A percentile compares a stretch with the other conserved stretches of the same genome.
Evolutionary conservation across 805 yeast genomes (phyloP).

Genomic region (Candida multigemmis): DNA sequence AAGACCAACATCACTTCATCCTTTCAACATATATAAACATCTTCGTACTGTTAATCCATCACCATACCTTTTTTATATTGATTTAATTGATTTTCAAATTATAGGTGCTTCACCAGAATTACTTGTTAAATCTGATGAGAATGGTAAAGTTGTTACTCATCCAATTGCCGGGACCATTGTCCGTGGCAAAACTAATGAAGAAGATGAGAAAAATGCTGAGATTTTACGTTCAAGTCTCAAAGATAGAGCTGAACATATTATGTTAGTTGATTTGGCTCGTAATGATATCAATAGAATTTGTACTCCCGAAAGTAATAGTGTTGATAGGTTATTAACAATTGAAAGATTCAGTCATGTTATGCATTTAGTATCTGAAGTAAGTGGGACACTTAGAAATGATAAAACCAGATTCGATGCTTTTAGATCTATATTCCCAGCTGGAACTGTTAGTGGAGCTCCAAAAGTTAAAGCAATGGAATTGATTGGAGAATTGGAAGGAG

Average conservation of each 20-base stretch:
- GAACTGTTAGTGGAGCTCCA: slow-evolving; percentile 98
- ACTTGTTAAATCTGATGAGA: slow-evolving; percentile 68
- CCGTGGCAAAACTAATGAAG: slow-evolving; percentile 86
- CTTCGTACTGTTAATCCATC: slow-evolving; percentile 95
- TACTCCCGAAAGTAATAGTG: slow-evolving; percentile 73
- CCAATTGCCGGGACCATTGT: slow-evolving; percentile 97
- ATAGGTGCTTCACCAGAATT: slow-evolving; percentile 98
- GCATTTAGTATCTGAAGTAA: slow-evolving; percentile 91
- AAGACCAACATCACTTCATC: slow-evolving; percentile 90
- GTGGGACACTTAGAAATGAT: slow-evolving; percentile 78
- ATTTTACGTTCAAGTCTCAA: slow-evolving; percentile 68
- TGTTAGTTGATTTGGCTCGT: slow-evolving; percentile 96
- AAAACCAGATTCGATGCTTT: slow-evolving; percentile 94
- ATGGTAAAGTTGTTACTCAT: slow-evolving; percentile 78
- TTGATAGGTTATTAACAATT: slow-evolving; percentile 80
- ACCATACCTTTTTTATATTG: slow-evolving; percentile 92
- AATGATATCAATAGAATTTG: slow-evolving; percentile 96
- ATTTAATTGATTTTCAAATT: slow-evolving; percentile 83
- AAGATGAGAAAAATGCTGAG: slow-evolving; percentile 78
- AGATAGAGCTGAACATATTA: slow-evolving; percentile 96
- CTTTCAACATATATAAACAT: slow-evolving; percentile 93
- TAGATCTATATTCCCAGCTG: slow-evolving; percentile 97
- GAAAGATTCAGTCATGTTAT: slow-evolving; percentile 95
- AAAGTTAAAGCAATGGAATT: slow-evolving; percentile 95
- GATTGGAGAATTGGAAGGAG: slow-evolving; percentile 81